Conservation (phyloP, 805 yeast species). For the Kazachstania viticola region DNA sequence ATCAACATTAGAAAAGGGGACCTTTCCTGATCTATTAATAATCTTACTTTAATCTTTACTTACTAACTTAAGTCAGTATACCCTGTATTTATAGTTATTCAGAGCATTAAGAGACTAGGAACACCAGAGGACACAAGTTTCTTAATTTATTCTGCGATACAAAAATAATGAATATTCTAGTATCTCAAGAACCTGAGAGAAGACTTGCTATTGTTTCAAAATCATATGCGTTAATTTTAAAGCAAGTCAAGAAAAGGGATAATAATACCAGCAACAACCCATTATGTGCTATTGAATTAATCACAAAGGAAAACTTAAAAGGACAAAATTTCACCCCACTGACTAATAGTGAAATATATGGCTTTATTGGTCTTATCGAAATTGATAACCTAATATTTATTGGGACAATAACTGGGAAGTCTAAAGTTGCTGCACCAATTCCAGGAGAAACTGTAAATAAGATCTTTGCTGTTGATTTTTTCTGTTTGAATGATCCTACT, state of each 20-base stretch:
- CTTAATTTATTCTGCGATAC: too few relatives aligned
- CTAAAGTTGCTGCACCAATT: constrained; percentile 72
- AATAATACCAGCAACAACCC: constrained; percentile 11
- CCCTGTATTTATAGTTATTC: too few relatives aligned
- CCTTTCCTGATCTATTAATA: too few relatives aligned
- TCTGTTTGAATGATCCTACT: constrained; percentile 52
- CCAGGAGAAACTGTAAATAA: constrained; percentile 68
- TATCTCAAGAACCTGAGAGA: constrained; percentile 21
- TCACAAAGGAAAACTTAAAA: constrained; percentile 29
- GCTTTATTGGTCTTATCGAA: constrained; percentile 76
- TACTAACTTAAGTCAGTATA: too few relatives aligned
- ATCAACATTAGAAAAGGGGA: too few relatives aligned
- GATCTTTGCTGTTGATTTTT: constrained; percentile 75
- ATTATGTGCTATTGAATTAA: constrained; percentile 39
- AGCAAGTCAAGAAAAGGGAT: constrained; percentile 25
- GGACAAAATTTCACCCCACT: constrained; percentile 31
- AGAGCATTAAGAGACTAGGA: too few relatives aligned
- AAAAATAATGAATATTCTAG: constrained; percentile 16
- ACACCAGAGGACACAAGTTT: too few relatives aligned
- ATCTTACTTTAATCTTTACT: too few relatives aligned
- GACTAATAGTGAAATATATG: constrained; percentile 38
- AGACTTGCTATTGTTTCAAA: constrained; percentile 25
- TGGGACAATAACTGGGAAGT: constrained; percentile 66
- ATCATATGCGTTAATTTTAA: constrained; percentile 36
- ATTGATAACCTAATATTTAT: constrained; percentile 58